Evolutionary conservation across 2,329 filamentous ascomycete genomes (phyloP).

Genomic region (Fusarium tupiense): DNA sequence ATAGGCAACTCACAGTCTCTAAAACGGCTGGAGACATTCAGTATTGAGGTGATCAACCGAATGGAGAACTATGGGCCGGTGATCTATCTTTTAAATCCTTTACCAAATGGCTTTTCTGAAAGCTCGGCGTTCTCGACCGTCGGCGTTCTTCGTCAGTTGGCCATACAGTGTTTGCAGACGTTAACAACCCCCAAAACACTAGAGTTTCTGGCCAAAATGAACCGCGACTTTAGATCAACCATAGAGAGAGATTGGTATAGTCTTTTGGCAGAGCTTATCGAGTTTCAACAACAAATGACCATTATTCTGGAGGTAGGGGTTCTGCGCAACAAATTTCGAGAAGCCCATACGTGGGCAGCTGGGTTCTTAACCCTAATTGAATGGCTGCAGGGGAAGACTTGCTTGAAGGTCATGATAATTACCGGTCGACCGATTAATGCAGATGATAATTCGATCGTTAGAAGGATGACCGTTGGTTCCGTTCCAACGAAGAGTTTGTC

Average conservation of each 20-base stretch:
- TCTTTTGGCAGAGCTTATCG: background rate
- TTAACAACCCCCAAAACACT: background rate
- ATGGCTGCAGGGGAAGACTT: background rate
- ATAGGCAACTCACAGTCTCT: background rate
- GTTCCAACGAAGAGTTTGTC: accelerated
- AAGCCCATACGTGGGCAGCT: background rate
- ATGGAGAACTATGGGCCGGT: background rate
- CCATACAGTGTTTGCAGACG: background rate
- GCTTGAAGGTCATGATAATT: background rate
- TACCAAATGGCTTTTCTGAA: background rate
- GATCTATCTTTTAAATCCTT: background rate
- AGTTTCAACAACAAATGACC: background rate
- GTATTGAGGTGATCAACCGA: background rate
- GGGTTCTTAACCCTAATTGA: background rate
- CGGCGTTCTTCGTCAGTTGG: background rate
- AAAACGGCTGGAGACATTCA: background rate
- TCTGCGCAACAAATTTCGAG: background rate
- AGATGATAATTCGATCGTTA: accelerated
- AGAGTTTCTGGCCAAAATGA: background rate
- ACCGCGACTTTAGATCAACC: background rate
- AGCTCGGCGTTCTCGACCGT: background rate
- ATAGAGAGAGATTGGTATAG: background rate
- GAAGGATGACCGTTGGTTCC: accelerated
- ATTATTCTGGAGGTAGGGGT: background rate
- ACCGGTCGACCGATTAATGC: background rate